phyloP scores from a whole-genome alignment of 768 basidiomycete genomes.

The Galerina marginata region DNA sequence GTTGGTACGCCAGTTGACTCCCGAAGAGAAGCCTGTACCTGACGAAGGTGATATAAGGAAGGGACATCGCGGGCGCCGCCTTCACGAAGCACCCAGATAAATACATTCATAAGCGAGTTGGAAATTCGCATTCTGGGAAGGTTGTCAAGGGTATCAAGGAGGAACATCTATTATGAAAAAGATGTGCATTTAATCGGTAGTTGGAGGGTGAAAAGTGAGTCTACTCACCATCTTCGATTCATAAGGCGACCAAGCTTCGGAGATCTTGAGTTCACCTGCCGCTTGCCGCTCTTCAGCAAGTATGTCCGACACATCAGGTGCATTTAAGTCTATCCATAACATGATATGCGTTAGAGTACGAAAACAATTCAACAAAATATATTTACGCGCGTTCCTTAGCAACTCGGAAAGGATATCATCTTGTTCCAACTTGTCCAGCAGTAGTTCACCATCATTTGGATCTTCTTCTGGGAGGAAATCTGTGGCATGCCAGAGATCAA shows the following conservation, averaged over 20 bases:
- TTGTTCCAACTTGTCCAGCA: neutral
- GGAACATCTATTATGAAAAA: conserved; percentile 17
- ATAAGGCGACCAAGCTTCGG: conserved; percentile 1
- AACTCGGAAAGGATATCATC: neutral
- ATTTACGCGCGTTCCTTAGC: neutral
- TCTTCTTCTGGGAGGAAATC: neutral
- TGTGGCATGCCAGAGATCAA: neutral
- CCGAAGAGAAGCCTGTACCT: conserved; percentile 22
- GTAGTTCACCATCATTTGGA: neutral
- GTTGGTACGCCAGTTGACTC: conserved; percentile 24
- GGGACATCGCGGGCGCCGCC: conserved; percentile 15
- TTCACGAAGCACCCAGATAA: conserved; percentile 25
- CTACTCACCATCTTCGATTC: neutral
- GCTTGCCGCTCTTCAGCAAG: neutral
- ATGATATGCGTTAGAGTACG: conserved; percentile 6
- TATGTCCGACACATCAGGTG: neutral
- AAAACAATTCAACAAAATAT: neutral
- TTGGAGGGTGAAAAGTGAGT: neutral
- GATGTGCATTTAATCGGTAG: neutral
- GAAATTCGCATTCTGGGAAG: conserved; percentile 24
- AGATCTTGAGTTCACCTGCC: neutral
- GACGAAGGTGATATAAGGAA: conserved; percentile 17
- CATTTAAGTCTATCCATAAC: neutral
- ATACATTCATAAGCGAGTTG: conserved; percentile 17
- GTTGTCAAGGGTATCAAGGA: conserved; percentile 25